Base-by-base conservation (phyloP, 306 rosid species). In the Ziziphus jujuba region DNA sequence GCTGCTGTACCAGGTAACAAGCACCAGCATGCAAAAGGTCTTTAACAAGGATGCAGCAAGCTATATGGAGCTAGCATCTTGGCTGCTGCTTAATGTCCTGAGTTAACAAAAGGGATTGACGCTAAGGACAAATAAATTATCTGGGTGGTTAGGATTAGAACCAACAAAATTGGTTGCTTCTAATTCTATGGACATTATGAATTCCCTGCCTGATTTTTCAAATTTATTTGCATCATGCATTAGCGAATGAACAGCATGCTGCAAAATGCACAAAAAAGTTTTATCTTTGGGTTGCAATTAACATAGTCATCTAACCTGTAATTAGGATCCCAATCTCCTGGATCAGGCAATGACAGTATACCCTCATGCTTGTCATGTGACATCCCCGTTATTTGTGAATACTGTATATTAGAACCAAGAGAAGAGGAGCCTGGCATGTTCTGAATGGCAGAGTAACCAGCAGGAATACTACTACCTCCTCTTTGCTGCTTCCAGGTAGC, bases 281-380 rank as follows among this genome's bases (percentile, higher is more conserved):
- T 69, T 6, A 57, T 13, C 28, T 60, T 55, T 62, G 51, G 33
- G 49, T 56, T 66, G 55, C 55, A n/a, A 44, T 47, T 54, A 7
- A 72, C 56, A 79, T 64, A 50, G 50, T 57, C 65, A 43, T 34
- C 72, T 66, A 84, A 90, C 99, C 99, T 93, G 70, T 95, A 95
- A 77, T 88, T 87, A 60, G 99, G 99, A 80, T 95, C 99, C 99
- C 99, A 95, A 63, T 95, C 99, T 69, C 92, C 95, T 63, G 97
- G 97, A 84, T 95, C 91, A 67, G 99, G 99, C 83, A 87, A 71
- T 7, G 91, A 79, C 48, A 75, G 70, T 62, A 78, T 75, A 31
- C 82, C 50, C 61, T 87, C 99, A 3, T 78, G 72, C 77, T 76
- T 84, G 55, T 90, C 93, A 70, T 72, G 90, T 67, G 72, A 51